Base-by-base conservation (phyloP, 2,329 filamentous ascomycete genomes). In the Cladosporium oxysporum region DNA sequence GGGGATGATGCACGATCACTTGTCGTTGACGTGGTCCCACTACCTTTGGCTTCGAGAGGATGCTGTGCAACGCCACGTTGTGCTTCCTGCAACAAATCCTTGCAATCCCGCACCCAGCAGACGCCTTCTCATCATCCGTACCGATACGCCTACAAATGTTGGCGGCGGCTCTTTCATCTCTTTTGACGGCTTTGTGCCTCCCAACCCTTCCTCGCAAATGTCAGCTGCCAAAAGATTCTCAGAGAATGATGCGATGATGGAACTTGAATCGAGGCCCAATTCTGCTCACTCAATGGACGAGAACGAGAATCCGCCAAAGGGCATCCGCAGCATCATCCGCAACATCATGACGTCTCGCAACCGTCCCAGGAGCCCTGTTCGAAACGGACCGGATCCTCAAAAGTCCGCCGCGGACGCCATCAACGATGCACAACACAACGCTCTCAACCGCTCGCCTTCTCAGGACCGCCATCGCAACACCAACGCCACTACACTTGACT, bases 51-150 rank as follows among this genome's bases (percentile, higher is more conserved):
- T 92, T 21, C 89, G 89, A 76, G 85, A 91, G 61, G 82, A 85
- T 62, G 89, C 91, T 16, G 88, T 90, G 67, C 79, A 79, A 53
- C 79, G 80, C 41, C 80, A 85, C 44, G 82, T 80, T 16, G 75
- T 87, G 3, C 84, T 83, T 0, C 89, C 92, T 6, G 93, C 91
- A 0, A 92, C 91, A 2, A 88, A 88, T 6, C 91, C 93, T n/a
- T 93, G 90, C 72, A 89, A 90, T 66, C 93, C 93, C 6, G 92
- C 92, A 2, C 92, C 93, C 1, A 90, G 91, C 57, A 91, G 94
- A 73, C 86, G 91, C 68, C 91, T 97, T 67, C 87, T 96, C 78
- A 97, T 97, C 72, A 90, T 97, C 70, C 89, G 92, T 66, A 93
- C 91, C 69, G 93, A 97, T 76, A 86, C 84, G 69, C 83, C 84